These are phyloP conservation scores for Corynascus novoguineensis DNA, from an alignment of 495 filamentous ascomycete genomes.

Conservation along the genomic window DNA sequence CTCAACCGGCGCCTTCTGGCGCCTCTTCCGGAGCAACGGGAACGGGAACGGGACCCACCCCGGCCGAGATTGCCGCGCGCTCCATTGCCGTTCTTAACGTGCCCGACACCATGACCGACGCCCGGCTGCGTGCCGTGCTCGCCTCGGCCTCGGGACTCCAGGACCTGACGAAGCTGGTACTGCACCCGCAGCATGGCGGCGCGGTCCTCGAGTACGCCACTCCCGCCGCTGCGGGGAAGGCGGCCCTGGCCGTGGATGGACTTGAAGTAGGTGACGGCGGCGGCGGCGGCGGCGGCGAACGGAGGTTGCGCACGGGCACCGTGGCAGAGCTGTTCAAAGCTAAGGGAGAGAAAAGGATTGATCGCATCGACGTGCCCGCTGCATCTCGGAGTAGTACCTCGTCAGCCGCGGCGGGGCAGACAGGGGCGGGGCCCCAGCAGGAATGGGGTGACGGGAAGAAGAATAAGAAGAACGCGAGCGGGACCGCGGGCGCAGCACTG, in stretches of 20 bases:
- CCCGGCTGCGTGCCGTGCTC: constrained; percentile 58
- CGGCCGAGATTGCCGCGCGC: constrained; percentile 39
- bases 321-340: constrained; percentile 61
- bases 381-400: no score
- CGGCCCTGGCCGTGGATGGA: constrained; percentile 66
- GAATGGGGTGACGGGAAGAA: not conserved
- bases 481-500: constrained; percentile 20
- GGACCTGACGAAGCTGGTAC: constrained; percentile 55
- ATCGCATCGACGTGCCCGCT: constrained; percentile 38
- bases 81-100: constrained; percentile 61
- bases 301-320: constrained; percentile 61
- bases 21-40: constrained; percentile 7
- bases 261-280: constrained; percentile 45
- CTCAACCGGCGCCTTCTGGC: not conserved
- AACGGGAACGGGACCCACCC: constrained; percentile 22
- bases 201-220: constrained; percentile 79
- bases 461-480: constrained; percentile 3
- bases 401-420: no score
- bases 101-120: constrained; percentile 67
- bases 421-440: no score
- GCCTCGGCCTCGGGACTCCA: constrained; percentile 45
- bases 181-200: constrained; percentile 76
- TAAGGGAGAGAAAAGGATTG: constrained; percentile 49
- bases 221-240: constrained; percentile 65
- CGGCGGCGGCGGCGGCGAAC: constrained; percentile 36